phyloP scores from a whole-genome alignment of 176 grass and related monocot species.

The Eragrostis curvula region DNA sequence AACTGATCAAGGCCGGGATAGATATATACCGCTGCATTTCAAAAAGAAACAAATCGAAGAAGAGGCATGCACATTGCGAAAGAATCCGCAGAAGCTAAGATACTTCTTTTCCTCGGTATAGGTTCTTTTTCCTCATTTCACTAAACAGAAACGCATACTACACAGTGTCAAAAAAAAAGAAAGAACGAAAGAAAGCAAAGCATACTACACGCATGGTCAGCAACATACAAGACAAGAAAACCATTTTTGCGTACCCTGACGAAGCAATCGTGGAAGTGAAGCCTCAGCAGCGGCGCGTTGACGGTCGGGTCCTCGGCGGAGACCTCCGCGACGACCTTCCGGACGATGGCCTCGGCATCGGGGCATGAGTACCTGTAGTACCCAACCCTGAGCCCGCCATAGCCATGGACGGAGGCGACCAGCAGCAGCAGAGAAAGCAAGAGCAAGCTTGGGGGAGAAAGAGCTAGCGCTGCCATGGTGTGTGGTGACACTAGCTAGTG shows the following conservation, averaged over 20 bases:
- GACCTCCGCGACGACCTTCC: conserved; percentile 40
- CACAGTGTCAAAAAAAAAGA: too few species aligned
- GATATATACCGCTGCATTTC: background rate
- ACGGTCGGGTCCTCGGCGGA: conserved; percentile 44
- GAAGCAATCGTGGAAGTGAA: conserved; percentile 93
- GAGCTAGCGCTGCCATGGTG: conserved; percentile 15
- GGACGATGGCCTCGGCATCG: conserved; percentile 53
- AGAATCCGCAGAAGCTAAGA: too few species aligned
- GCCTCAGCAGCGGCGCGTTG: conserved; percentile 56
- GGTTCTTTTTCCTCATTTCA: background rate
- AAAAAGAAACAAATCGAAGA: background rate
- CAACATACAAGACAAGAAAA: background rate
- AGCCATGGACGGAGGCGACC: conserved; percentile 21
- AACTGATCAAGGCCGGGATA: background rate
- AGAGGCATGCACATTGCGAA: background rate
- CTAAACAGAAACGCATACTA: too few species aligned
- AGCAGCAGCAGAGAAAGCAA: conserved; percentile 2
- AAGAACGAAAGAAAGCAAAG: background rate
- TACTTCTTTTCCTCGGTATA: too few species aligned
- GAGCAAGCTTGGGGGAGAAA: conserved; percentile 7
- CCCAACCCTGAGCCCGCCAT: conserved; percentile 41
- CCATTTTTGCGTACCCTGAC: conserved; percentile 56
- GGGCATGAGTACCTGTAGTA: conserved; percentile 63
- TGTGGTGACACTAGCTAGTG: too few species aligned
- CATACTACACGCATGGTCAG: background rate